Percentiles rank a stretch among this genome's conserved stretches.
Evolutionary conservation across 768 basidiomycete genomes (phyloP).

Genomic region (Pleurotus platypus): DNA sequence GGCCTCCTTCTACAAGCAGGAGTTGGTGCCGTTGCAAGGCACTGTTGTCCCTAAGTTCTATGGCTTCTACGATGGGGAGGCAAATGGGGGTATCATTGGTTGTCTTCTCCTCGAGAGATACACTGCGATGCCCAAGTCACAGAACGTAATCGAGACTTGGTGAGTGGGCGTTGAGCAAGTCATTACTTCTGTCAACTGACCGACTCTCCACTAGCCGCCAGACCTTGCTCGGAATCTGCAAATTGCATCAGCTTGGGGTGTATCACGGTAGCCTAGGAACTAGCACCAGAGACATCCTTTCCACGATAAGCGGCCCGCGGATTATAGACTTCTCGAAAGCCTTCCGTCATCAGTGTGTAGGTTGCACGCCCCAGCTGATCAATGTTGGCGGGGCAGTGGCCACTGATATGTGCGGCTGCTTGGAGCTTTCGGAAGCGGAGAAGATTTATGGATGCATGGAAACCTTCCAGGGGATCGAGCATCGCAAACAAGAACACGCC

Average conservation of each 20-base stretch:
- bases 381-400: not conserved
- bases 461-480: conserved; percentile 2
- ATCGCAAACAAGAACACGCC: not conserved
- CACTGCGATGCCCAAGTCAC: not conserved
- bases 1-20: not conserved
- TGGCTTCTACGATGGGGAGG: not conserved
- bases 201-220: not conserved
- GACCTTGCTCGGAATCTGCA: not conserved
- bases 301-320: not conserved
- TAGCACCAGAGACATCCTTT: conserved; percentile 2
- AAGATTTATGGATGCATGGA: conserved; percentile 5
- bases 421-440: conserved; percentile 5
- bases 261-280: not conserved
- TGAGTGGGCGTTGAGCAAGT: not conserved
- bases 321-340: conserved; percentile 7
- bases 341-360: conserved; percentile 1
- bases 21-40: not conserved
- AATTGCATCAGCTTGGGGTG: not conserved
- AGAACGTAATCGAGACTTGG: not conserved
- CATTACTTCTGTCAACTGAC: not conserved
- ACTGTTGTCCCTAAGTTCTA: not conserved
- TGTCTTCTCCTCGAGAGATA: conserved; percentile 1
- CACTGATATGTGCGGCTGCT: not conserved
- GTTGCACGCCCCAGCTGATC: not conserved
- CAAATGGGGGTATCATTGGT: not conserved